Base-by-base conservation (phyloP, 2,329 filamentous ascomycete genomes). In the Claviceps pusilla region DNA sequence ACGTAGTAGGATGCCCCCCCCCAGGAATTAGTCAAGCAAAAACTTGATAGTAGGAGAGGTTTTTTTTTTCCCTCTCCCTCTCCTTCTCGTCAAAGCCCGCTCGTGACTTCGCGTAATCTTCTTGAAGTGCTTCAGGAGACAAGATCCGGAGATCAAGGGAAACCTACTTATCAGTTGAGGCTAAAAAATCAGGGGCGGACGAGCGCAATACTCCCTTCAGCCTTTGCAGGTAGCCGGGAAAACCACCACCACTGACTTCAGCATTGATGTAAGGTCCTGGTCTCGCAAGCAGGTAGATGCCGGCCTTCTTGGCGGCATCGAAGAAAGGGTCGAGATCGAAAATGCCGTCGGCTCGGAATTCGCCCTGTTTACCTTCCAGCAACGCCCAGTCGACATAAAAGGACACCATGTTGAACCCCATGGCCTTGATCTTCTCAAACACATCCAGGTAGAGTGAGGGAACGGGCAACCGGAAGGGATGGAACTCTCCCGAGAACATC, bases 311-410 rank as follows among this genome's bases (percentile, higher is more conserved):
- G 0, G 88, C 87, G 4, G 86, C 87, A 5, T 85, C 80, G 59
- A 90, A 89, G 68, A 93, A 89, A 0, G 83, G 81, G 58, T 87
- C 77, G 4, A 87, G 72, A 14, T 78, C 82, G 61, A 90, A 87
- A 16, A 89, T 75, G 0, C 86, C 87, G 2, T 87, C 80, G 1
- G 82, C 83, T 9, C 73, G 73, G 62, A 88, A 89, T 3, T 80
- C 72, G 1, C 86, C 87, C 0, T 75, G 81, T 56, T 84, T 83
- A 2, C 85, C 86, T 65, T 93, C 87, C 0, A 89, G 66, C 2
- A 91, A 70, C 3, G 84, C 85, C 88, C 87, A 94, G 61, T 89
- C 78, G 7, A 83, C 74, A 62, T 91, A 91, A 66, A 90, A 89
- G 0, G 85, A 89, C 1, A 90, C 84, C 48, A 80, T 78, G 61